These are phyloP conservation scores for Podospora conica DNA, from an alignment of 495 filamentous ascomycete species.

Conservation along the genomic window DNA sequence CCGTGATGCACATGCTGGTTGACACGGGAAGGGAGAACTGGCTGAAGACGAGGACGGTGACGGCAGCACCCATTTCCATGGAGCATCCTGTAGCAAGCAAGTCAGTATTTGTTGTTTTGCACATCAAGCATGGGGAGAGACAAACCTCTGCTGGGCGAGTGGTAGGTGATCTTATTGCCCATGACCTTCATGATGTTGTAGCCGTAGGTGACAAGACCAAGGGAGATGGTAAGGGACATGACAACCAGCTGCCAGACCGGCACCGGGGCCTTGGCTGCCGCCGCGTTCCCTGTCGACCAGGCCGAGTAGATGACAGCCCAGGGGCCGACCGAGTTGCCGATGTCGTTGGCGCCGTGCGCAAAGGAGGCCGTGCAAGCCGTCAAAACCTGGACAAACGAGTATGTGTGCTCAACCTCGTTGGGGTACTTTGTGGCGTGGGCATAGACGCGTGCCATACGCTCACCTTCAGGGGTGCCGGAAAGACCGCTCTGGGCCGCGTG, in stretches of 20 bases:
- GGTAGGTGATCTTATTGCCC: conserved; percentile 63
- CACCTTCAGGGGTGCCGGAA: conserved; percentile 58
- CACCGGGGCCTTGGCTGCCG: conserved; percentile 49
- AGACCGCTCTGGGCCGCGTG: conserved; percentile 61
- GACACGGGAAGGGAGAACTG: conserved; percentile 47
- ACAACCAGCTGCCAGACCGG: conserved; percentile 57
- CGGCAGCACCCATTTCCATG: conserved; percentile 63
- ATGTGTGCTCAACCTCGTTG: conserved; percentile 71
- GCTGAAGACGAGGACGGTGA: conserved; percentile 51
- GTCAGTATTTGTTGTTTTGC: not conserved
- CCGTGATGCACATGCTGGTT: conserved; percentile 58
- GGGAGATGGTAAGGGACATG: conserved; percentile 35
- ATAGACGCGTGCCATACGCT: conserved; percentile 53
- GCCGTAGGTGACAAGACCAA: conserved; percentile 62
- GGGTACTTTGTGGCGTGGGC: conserved; percentile 59
- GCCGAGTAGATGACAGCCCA: conserved; percentile 64
- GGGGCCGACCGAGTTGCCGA: conserved; percentile 70
- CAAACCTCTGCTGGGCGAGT: conserved; percentile 52
- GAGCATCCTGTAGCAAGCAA: conserved; percentile 42
- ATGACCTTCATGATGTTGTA: conserved; percentile 61
- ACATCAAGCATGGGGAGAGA: too few relatives aligned
- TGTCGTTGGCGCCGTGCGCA: conserved; percentile 75
- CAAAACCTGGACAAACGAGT: conserved; percentile 67
- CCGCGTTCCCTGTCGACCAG: conserved; percentile 48
- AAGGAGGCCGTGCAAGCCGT: conserved; percentile 72